phyloP scores from a whole-genome alignment of 2,329 filamentous ascomycete genomes.

The Knufia petricola region DNA sequence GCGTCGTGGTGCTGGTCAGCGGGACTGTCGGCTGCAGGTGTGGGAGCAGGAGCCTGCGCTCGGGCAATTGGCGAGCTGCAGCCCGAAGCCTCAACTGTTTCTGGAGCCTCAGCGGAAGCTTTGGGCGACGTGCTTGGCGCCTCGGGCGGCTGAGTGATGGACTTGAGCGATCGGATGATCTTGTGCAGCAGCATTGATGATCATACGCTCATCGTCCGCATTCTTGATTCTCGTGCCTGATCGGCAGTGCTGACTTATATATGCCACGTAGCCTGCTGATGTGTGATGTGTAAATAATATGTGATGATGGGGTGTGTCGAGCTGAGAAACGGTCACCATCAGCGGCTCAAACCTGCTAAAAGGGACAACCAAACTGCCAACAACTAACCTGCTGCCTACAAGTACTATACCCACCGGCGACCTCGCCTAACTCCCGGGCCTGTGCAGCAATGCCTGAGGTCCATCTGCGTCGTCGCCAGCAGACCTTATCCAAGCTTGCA shows the following conservation, averaged over 20 bases:
- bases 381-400: too few relatives aligned
- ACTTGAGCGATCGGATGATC: background rate
- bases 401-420: too few relatives aligned
- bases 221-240: background rate
- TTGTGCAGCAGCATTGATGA: conserved; percentile 1
- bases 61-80: too few relatives aligned
- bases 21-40: background rate
- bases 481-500: background rate
- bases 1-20: background rate
- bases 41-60: background rate
- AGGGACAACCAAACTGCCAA: too few relatives aligned
- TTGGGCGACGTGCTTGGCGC: background rate
- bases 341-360: too few relatives aligned
- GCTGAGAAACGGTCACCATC: too few relatives aligned
- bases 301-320: too few relatives aligned
- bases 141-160: background rate
- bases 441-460: too few relatives aligned
- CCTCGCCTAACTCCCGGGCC: too few relatives aligned
- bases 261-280: too few relatives aligned
- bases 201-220: background rate
- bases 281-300: too few relatives aligned
- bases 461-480: too few relatives aligned
- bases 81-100: background rate
- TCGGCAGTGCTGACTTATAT: background rate
- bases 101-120: background rate